Conservation (phyloP, 768 basidiomycete species). For the Suillus brevipes region DNA sequence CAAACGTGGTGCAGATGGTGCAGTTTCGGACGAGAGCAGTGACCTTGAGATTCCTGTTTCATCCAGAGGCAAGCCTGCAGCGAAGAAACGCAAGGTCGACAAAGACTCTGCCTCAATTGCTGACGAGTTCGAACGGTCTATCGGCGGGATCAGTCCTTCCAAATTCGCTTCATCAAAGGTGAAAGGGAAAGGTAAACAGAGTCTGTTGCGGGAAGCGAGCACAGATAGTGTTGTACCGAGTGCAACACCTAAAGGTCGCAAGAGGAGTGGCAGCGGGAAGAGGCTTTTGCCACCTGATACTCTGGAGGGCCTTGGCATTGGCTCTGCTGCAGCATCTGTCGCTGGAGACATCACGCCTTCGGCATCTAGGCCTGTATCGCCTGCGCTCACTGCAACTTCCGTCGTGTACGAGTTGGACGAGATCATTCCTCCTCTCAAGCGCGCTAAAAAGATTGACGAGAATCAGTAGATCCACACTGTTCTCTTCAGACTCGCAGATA, state of each 20-base stretch:
- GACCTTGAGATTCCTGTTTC: conserved; percentile 49
- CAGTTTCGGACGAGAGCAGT: conserved; percentile 59
- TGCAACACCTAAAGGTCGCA: conserved; percentile 52
- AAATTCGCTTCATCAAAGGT: conserved; percentile 36
- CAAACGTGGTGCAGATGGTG: conserved; percentile 53
- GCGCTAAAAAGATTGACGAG: conserved; percentile 65
- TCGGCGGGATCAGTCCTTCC: conserved; percentile 40
- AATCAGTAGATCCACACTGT: too few relatives aligned
- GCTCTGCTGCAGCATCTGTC: conserved; percentile 50
- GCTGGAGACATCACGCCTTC: conserved; percentile 72
- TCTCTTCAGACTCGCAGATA: too few relatives aligned
- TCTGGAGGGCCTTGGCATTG: conserved; percentile 47
- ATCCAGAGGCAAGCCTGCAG: conserved; percentile 42
- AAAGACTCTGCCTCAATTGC: conserved; percentile 36
- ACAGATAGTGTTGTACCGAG: conserved; percentile 51
- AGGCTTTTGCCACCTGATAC: conserved; percentile 55
- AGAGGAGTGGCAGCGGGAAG: conserved; percentile 55
- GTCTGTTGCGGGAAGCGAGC: conserved; percentile 51
- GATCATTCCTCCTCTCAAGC: conserved; percentile 65
- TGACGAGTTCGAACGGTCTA: conserved; percentile 51
- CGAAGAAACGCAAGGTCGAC: conserved; percentile 67
- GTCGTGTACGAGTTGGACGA: conserved; percentile 76
- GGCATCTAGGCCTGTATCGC: conserved; percentile 67
- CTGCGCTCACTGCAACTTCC: conserved; percentile 48
- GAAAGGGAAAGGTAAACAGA: conserved; percentile 55